Evolutionary conservation across 257 asterid species (phyloP).

Genomic region (Gardenia jasminoides): DNA sequence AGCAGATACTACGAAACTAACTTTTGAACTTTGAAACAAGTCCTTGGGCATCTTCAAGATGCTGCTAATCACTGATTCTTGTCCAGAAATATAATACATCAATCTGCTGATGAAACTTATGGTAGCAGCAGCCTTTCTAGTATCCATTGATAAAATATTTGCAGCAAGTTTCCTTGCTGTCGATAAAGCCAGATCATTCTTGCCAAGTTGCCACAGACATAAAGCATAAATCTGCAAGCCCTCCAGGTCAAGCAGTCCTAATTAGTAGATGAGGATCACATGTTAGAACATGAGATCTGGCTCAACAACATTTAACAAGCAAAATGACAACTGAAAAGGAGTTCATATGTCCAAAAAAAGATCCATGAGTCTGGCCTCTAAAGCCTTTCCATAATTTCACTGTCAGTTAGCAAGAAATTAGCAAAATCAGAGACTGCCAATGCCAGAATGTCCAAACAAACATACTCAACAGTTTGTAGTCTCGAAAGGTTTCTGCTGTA

Average conservation of each 20-base stretch:
- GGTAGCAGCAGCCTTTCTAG: constrained; percentile 57
- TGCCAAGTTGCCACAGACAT: constrained; percentile 79
- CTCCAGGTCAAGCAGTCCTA: constrained; percentile 77
- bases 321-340: not conserved
- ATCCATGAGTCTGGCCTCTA: not conserved
- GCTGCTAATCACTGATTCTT: constrained; percentile 61
- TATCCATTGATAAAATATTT: constrained; percentile 61
- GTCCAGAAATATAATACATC: constrained; percentile 68
- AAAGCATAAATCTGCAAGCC: constrained; percentile 80
- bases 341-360: not conserved
- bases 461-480: not conserved
- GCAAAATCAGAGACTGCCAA: not conserved
- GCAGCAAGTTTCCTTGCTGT: constrained; percentile 62
- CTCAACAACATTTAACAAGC: not conserved
- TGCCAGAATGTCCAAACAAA: not conserved
- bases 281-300: not conserved
- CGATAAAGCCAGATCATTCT: constrained; percentile 67
- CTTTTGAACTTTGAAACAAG: constrained; percentile 58
- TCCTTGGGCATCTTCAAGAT: constrained; percentile 82
- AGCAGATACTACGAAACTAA: constrained; percentile 67
- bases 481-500: not conserved
- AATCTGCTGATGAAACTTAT: constrained; percentile 70
- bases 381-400: not conserved
- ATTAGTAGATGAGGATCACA: constrained; percentile 31
- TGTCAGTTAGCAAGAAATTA: not conserved